phyloP scores from a whole-genome alignment of 352 stramenopile genomes.

The Pythium vanterpoolii region DNA sequence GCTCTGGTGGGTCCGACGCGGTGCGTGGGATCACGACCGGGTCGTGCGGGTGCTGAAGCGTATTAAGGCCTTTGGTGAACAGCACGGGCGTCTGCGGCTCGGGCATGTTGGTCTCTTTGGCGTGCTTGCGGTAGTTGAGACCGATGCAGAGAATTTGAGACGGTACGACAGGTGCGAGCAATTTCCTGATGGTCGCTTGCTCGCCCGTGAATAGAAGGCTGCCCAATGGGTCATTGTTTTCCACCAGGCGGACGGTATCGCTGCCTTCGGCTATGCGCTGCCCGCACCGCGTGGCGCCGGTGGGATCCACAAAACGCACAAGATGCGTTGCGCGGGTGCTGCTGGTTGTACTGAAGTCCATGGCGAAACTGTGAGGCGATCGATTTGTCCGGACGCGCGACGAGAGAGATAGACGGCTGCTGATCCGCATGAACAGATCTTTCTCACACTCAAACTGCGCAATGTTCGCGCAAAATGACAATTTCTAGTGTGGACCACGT shows the following conservation, averaged over 20 bases:
- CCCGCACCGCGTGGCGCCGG: constrained; percentile 53
- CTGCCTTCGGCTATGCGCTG: constrained; percentile 38
- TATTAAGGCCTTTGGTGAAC: constrained; percentile 87
- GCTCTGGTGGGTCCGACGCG: constrained; percentile 54
- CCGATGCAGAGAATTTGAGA: constrained; percentile 85
- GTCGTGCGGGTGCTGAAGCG: constrained; percentile 72
- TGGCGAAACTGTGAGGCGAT: background rate
- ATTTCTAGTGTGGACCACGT: background rate
- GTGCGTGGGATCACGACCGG: constrained; percentile 81
- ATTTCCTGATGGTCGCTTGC: constrained; percentile 56
- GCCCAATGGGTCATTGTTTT: constrained; percentile 66
- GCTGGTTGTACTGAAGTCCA: constrained; percentile 23
- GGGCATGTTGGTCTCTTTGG: constrained; percentile 84
- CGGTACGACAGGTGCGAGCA: constrained; percentile 77
- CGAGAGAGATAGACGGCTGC: background rate
- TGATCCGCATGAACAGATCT: constrained; percentile 3
- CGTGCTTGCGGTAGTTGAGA: constrained; percentile 90
- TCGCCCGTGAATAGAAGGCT: constrained; percentile 59
- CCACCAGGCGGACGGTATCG: constrained; percentile 45
- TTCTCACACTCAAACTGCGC: background rate
- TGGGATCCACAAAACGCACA: constrained; percentile 66
- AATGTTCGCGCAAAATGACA: background rate
- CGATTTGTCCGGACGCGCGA: background rate
- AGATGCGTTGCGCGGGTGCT: constrained; percentile 44
- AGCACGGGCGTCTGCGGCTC: constrained; percentile 77